Percentiles rank a stretch among this genome's conserved stretches.
Evolutionary conservation across 768 basidiomycete species (phyloP).

Genomic region (Mrakia blollopis): DNA sequence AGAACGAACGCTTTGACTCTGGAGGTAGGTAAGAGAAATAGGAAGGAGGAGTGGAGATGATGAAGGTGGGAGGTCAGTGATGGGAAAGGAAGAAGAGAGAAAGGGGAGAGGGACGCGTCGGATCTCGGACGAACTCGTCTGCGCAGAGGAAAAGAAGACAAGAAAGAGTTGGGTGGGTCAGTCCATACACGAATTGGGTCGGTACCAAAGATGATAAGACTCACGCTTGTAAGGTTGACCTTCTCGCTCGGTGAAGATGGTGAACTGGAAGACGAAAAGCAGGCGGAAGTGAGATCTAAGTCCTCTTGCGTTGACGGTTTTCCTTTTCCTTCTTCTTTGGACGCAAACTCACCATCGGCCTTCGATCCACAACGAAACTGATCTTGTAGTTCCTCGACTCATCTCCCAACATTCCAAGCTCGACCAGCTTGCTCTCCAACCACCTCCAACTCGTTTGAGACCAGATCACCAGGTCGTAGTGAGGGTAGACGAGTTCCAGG

Average conservation of each 20-base stretch:
- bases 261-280: neutral
- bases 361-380: slow-evolving; percentile 65
- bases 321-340: too few relatives aligned
- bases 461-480: slow-evolving; percentile 90
- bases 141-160: neutral
- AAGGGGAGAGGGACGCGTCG: neutral
- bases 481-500: slow-evolving; percentile 54
- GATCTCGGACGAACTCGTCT: neutral
- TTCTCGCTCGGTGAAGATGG: slow-evolving; percentile 50
- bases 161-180: neutral
- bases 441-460: slow-evolving; percentile 84
- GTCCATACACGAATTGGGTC: too few relatives aligned
- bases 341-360: slow-evolving; percentile 55
- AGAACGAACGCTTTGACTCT: neutral
- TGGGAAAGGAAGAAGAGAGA: too few relatives aligned
- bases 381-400: slow-evolving; percentile 50
- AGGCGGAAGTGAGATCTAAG: too few relatives aligned
- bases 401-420: slow-evolving; percentile 62
- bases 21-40: neutral
- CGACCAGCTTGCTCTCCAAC: slow-evolving; percentile 54
- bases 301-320: too few relatives aligned
- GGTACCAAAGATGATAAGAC: slow-evolving; percentile 45
- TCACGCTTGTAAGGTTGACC: slow-evolving; percentile 72
- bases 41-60: neutral
- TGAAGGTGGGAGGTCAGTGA: too few relatives aligned